Percentiles rank a stretch among this genome's conserved stretches.
These are phyloP conservation scores for Cladophialophora bantiana DNA, from an alignment of 2,329 filamentous ascomycete species.

Conservation along the genomic window DNA sequence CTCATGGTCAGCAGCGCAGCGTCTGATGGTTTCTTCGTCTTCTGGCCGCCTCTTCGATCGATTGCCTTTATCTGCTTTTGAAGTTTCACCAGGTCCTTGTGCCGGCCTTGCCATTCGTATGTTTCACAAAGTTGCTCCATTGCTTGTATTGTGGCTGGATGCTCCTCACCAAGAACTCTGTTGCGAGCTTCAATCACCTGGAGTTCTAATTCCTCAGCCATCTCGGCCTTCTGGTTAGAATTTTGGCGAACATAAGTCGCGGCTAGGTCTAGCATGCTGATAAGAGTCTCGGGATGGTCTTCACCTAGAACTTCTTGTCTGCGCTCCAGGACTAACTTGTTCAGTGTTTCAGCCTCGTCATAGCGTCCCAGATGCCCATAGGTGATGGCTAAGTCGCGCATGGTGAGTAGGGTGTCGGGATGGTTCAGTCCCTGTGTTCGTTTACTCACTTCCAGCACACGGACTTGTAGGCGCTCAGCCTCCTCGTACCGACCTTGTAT, in stretches of 20 bases:
- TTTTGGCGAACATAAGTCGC: constrained; percentile 17
- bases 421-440: constrained; percentile 41
- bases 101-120: not conserved
- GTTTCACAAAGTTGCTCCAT: not conserved
- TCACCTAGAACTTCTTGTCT: constrained; percentile 40
- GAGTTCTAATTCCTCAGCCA: not conserved
- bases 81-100: not conserved
- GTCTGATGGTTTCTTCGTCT: no score
- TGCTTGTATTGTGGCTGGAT: not conserved
- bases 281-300: constrained; percentile 41
- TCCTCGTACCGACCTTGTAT: constrained; percentile 35
- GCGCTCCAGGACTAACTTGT: constrained; percentile 36
- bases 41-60: no score
- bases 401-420: constrained; percentile 41
- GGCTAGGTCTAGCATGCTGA: constrained; percentile 39
- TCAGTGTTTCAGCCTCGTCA: constrained; percentile 33
- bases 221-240: not conserved
- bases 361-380: constrained; percentile 34
- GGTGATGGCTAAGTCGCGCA: constrained; percentile 36
- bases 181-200: not conserved
- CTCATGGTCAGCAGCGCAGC: no score
- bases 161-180: not conserved
- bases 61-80: no score
- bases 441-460: constrained; percentile 35
- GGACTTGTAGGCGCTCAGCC: constrained; percentile 17